Evolutionary conservation across 768 basidiomycete species (phyloP), one percentile per base, ranked within the genome.

Genomic region (Tylopilus plumbeoviolaceoides): DNA sequence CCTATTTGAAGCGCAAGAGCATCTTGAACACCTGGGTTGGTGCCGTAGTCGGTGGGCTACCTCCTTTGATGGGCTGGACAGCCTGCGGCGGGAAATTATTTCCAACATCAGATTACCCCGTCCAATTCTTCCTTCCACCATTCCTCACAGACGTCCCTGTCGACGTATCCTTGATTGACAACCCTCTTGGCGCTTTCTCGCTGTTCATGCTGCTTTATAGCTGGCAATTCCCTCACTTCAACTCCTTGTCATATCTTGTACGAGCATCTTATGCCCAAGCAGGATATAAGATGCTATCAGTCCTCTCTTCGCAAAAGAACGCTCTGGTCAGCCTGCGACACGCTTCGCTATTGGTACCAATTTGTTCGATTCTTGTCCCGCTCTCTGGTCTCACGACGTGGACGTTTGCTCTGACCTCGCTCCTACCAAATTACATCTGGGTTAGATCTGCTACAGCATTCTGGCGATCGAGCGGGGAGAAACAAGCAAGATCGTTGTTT

Each of bases 151-250:
- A 73, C 27, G 50, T 62, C 21, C 56, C 70, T 38, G 54, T 78
- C 27, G 78, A 82, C 56, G 33, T 74, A 12, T 66, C 79, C n/a
- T 63, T 81, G 45, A 73, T 86, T 47, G 83, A 95, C 67, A 94
- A 91, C 65, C 85, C 93, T 0, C 79, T 97, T 39, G 82, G 88
- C 0, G 86, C 93, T 0, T 71, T 90, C 53, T 83, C 86, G 3
- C 75, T 99, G 3, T 91, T 90, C 72, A 78, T 86, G 71, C 70
- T 98, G 44, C 79, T 97, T 9, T 99, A 85, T 74, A 89, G 88
- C 55, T 99, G 95, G 95, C 97, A 99, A 66, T 98, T 98, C 73
- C 95, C 95, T 33, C 95, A 99, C 69, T 98, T 99, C 75, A 98
- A 95, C 70, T 70, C 92, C 1, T 77, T 99, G n/a, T 85, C 94